A percentile compares a stretch with the other conserved stretches of the same genome.
Conservation (phyloP, 345 rosid species). For the Sonneratia alba region DNA sequence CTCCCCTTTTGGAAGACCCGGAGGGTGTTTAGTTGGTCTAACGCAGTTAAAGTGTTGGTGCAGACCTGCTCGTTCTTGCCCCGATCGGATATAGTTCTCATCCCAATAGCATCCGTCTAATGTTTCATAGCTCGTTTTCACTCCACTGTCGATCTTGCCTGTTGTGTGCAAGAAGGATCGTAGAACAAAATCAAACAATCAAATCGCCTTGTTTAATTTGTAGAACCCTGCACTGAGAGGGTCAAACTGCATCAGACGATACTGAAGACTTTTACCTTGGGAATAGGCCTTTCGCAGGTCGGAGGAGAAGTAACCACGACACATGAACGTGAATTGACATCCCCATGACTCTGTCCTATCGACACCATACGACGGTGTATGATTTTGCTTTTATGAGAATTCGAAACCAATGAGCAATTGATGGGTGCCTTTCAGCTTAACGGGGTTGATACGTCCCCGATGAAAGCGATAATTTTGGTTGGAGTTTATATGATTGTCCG, state of each 20-base stretch:
- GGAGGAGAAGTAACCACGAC: not conserved
- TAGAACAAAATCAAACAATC: not conserved
- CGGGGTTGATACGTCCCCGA: not conserved
- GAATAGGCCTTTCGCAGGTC: not conserved
- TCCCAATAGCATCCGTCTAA: conserved; percentile 3
- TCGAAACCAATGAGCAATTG: not conserved
- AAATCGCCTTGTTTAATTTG: not conserved
- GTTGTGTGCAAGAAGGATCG: not conserved
- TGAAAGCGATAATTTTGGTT: not conserved
- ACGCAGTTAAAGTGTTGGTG: not conserved
- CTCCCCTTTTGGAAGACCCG: conserved; percentile 1
- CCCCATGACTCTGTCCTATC: not conserved
- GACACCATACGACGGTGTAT: not conserved
- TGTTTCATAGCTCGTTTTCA: not conserved
- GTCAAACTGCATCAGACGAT: not conserved
- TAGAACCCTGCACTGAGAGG: not conserved
- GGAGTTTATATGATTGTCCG: not conserved
- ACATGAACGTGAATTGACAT: not conserved
- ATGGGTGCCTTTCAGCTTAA: not conserved
- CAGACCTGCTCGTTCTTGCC: not conserved
- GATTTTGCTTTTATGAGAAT: not conserved
- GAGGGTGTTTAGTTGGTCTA: conserved; percentile 3
- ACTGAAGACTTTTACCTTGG: not conserved
- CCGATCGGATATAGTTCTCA: not conserved
- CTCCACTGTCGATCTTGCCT: conserved; percentile 2